phyloP scores from a whole-genome alignment of 768 basidiomycete genomes.

The Boletus coccyginus region DNA sequence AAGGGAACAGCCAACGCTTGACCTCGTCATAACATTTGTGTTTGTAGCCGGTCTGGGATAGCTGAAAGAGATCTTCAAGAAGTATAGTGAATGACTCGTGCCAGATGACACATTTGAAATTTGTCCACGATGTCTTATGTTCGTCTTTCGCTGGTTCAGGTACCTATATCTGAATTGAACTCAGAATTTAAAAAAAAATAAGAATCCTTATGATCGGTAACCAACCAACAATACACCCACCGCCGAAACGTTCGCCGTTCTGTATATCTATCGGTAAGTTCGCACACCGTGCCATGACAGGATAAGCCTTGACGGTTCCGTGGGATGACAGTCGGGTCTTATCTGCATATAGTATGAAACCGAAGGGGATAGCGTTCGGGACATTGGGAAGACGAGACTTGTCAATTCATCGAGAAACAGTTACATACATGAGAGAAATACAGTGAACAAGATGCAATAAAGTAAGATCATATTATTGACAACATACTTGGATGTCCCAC shows the following conservation, averaged over 20 bases:
- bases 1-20: not conserved
- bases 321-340: not conserved
- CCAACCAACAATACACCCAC: not conserved
- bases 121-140: not conserved
- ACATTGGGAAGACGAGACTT: not conserved
- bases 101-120: not conserved
- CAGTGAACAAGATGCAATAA: not conserved
- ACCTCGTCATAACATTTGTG: not conserved
- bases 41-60: not conserved
- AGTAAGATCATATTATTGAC: not conserved
- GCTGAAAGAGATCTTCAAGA: not conserved
- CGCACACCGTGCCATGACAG: not conserved
- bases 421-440: not conserved
- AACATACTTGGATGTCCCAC: conserved; percentile 11
- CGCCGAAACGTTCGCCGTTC: not conserved
- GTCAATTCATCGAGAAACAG: no score
- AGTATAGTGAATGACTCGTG: not conserved
- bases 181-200: no score
- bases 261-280: not conserved
- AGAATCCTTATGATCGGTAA: not conserved
- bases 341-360: no score
- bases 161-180: not conserved
- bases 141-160: not conserved
- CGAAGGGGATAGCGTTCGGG: no score
- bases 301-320: not conserved